Evolutionary conservation across 371 early-diverging fungal species (phyloP), one percentile per base, ranked within the genome.

Genomic region (Dichotomocladium elegans): DNA sequence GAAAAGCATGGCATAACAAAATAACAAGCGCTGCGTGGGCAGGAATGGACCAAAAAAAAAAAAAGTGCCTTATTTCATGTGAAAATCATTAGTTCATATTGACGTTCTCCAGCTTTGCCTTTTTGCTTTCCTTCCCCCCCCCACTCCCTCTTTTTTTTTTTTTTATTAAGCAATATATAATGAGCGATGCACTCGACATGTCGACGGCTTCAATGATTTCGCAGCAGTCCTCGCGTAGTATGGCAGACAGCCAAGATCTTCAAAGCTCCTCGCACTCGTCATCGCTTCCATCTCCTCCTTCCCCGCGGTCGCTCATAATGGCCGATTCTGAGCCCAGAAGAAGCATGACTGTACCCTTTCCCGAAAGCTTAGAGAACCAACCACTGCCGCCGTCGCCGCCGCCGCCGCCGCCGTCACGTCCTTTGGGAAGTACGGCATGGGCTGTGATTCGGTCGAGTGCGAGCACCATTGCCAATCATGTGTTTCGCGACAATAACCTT

Each of bases 401-500:
- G 6, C 41, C 49, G 6, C 28, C 34, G 19, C 54, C 25, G 28
- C 22, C 7, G 10, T 22, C 45, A 28, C 45, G 45, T 3, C 21
- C 35, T 3, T 17, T 17, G 21, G 17, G 1, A 7, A 37, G 37
- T 9, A 37, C 37, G 3, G 37, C 35, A 7, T 48, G 33, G 49
- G 35, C n/a, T 27, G 26, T 14, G 12, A 14, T 48, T 2, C 33
- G 27, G 6, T 19, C 45, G 10, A 14, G 35, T 14, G 11, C 37
- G 4, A 11, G 28, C 34, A 10, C n/a, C 19, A n/a, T 54, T 10
- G 19, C 22, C 31, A 31, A 59, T 21, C 64, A 64, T 27, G 47
- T 70, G 33, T 75, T 75, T 51, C 66, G 60, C 43, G 66, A 75
- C 46, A 75, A 75, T 27, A 75, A 69, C 45, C 43, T 71, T 14